Conservation (phyloP, 2,329 filamentous ascomycete genomes). For the Aspergillus hortae region DNA sequence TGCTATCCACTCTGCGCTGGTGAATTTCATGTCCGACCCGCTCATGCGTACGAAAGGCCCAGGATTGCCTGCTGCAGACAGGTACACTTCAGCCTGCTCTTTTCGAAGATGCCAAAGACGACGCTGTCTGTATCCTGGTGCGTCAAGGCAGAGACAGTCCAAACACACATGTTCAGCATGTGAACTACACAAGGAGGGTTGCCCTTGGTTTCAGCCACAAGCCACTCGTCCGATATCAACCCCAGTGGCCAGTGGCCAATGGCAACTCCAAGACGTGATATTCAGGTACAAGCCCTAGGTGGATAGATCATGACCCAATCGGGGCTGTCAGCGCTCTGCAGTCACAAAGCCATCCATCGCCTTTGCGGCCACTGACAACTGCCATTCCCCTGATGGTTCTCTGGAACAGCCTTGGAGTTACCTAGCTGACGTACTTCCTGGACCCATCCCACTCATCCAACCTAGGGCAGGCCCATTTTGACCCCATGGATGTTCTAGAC, state of each 20-base stretch:
- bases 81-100: no score
- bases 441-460: not conserved
- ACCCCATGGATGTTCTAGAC: constrained; percentile 4
- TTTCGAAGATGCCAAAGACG: no score
- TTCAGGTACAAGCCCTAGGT: not conserved
- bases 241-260: not conserved
- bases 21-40: not conserved
- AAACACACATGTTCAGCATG: no score
- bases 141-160: no score
- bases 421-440: constrained; percentile 1
- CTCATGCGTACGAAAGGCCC: not conserved
- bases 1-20: not conserved
- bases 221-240: not conserved
- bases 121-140: no score
- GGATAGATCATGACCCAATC: not conserved
- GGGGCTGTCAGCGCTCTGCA: not conserved
- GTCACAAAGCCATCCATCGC: not conserved
- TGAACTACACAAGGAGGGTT: no score
- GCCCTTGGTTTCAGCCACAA: not conserved
- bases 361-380: not conserved
- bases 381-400: not conserved
- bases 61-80: no score
- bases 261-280: not conserved
- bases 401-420: not conserved
- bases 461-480: not conserved